phyloP scores from a whole-genome alignment of 2,329 filamentous ascomycete genomes.

The Neospermospora avenae region DNA sequence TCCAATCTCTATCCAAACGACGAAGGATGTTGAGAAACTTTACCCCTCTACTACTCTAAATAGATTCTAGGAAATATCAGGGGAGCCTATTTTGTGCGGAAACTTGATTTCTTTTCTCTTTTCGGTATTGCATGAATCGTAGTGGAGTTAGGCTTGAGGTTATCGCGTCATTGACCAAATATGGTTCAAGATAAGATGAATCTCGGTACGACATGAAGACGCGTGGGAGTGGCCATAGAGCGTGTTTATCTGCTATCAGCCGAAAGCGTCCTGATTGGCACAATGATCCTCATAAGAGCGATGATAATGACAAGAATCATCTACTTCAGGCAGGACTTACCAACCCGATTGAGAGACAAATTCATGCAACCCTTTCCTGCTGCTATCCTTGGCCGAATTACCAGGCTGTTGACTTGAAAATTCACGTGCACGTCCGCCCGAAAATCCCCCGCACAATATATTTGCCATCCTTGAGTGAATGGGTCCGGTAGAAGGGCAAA shows the following conservation, averaged over 20 bases:
- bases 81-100: conserved; percentile 10
- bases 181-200: conserved; percentile 24
- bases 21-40: neutral
- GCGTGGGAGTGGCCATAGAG: conserved; percentile 25
- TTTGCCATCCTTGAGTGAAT: neutral
- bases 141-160: conserved; percentile 12
- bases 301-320: conserved; percentile 29
- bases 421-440: conserved; percentile 5
- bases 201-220: conserved; percentile 10
- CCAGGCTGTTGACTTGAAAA: conserved; percentile 6
- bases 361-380: conserved; percentile 26
- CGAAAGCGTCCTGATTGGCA: conserved; percentile 20
- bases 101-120: conserved; percentile 9
- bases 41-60: neutral
- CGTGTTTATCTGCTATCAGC: conserved; percentile 19
- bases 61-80: conserved; percentile 20
- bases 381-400: neutral
- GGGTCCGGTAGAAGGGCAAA: conserved; percentile 10
- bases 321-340: conserved; percentile 22
- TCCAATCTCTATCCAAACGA: neutral
- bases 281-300: conserved; percentile 27
- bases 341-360: conserved; percentile 20
- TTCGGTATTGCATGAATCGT: conserved; percentile 26
- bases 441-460: conserved; percentile 12
- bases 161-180: conserved; percentile 25